phyloP scores from a whole-genome alignment of 352 stramenopile genomes.

The Thalassiosira hispida region DNA sequence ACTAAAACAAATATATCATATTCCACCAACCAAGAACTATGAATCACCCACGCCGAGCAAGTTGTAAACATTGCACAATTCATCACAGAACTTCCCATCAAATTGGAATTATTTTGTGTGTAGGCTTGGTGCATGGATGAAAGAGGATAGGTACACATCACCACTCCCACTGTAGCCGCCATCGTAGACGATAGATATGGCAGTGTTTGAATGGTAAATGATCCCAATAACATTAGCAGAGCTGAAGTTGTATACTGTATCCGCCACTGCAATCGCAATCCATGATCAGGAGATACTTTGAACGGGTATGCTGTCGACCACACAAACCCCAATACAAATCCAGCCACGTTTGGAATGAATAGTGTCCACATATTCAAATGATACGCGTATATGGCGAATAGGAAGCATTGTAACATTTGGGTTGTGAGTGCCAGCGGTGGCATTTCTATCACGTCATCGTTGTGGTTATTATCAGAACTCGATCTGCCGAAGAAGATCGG shows the following conservation, averaged over 20 bases:
- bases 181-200: slow-evolving; percentile 27
- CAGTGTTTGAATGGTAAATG: slow-evolving; percentile 6
- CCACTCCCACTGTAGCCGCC: slow-evolving; percentile 4
- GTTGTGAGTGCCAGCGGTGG: slow-evolving; percentile 24
- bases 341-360: slow-evolving; percentile 19
- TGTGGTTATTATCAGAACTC: neutral
- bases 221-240: slow-evolving; percentile 10
- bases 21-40: slow-evolving; percentile 13
- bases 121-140: slow-evolving; percentile 8
- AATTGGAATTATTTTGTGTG: neutral
- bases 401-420: slow-evolving; percentile 26
- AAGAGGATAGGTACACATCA: slow-evolving; percentile 29
- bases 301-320: slow-evolving; percentile 19
- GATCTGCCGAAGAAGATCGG: slow-evolving; percentile 10
- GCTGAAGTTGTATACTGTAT: slow-evolving; percentile 18
- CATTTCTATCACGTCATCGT: slow-evolving; percentile 17
- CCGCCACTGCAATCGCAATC: slow-evolving; percentile 9
- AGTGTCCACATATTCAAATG: slow-evolving; percentile 22
- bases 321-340: slow-evolving; percentile 16
- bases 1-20: slow-evolving; percentile 26
- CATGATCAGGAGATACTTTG: slow-evolving; percentile 8
- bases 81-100: slow-evolving; percentile 20
- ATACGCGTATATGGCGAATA: slow-evolving; percentile 28
- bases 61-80: slow-evolving; percentile 23
- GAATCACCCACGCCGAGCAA: slow-evolving; percentile 23